Evolutionary conservation across 1,139 yeast genomes (phyloP).

Genomic region (Scheffersomyces parashehatae): DNA sequence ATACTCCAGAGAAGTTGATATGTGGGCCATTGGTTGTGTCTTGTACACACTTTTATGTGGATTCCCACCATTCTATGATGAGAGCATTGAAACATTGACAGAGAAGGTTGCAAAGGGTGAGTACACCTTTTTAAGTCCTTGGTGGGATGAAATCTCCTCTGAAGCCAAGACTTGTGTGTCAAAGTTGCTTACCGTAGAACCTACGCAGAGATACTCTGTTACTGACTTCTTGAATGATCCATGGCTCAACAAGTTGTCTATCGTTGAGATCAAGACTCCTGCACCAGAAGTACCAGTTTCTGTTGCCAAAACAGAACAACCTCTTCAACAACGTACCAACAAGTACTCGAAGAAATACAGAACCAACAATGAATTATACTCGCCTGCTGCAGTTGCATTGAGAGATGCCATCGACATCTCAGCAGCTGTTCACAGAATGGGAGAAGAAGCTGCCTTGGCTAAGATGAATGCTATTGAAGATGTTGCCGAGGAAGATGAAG

Average conservation of each 20-base stretch:
- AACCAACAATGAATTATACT: slow-evolving; percentile 37
- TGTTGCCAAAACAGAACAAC: slow-evolving; percentile 3
- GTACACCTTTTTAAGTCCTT: slow-evolving; percentile 56
- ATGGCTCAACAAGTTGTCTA: slow-evolving; percentile 55
- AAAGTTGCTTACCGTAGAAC: slow-evolving; percentile 79
- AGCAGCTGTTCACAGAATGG: slow-evolving; percentile 90
- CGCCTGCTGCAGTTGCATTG: slow-evolving; percentile 91
- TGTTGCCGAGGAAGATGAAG: slow-evolving; percentile 33
- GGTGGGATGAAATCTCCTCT: slow-evolving; percentile 63
- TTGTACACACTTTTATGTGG: slow-evolving; percentile 61
- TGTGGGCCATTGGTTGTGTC: slow-evolving; percentile 68
- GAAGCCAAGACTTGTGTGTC: slow-evolving; percentile 68
- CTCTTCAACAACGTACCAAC: slow-evolving; percentile 2
- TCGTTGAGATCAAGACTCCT: background rate
- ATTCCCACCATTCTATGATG: slow-evolving; percentile 64
- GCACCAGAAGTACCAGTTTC: background rate
- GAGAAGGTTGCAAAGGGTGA: slow-evolving; percentile 62
- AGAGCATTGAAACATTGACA: slow-evolving; percentile 54
- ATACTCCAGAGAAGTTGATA: slow-evolving; percentile 61
- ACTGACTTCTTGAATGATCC: slow-evolving; percentile 82
- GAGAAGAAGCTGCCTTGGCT: slow-evolving; percentile 71
- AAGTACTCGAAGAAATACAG: slow-evolving; percentile 26
- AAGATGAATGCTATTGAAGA: slow-evolving; percentile 24
- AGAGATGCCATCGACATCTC: slow-evolving; percentile 95
- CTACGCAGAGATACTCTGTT: slow-evolving; percentile 71